These are phyloP conservation scores for Cucumis hystrix DNA, from an alignment of 306 rosid species.

Conservation along the genomic window DNA sequence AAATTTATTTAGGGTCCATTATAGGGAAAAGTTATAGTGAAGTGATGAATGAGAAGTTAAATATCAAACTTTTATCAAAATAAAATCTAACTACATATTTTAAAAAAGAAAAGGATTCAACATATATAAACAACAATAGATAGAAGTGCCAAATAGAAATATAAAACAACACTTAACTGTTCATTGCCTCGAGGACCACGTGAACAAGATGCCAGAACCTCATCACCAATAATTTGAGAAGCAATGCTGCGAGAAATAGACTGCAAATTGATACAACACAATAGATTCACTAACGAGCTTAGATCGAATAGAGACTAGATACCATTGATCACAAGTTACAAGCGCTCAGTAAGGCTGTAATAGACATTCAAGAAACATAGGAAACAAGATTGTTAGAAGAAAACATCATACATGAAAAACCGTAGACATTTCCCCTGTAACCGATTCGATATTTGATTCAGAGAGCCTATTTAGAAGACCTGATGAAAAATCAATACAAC, in stretches of 20 bases:
- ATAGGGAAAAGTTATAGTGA: not conserved
- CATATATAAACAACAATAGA: constrained; percentile 1
- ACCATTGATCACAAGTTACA: not conserved
- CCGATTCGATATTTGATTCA: constrained; percentile 9
- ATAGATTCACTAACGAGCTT: not conserved
- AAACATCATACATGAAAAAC: constrained; percentile 2
- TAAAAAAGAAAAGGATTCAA: not conserved
- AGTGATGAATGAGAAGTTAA: not conserved
- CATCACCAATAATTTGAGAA: constrained; percentile 42
- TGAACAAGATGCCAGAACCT: constrained; percentile 62
- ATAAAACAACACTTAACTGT: constrained; percentile 39
- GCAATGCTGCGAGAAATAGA: constrained; percentile 4
- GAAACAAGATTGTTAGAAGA: not conserved
- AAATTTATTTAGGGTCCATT: not conserved
- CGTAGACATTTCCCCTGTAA: constrained; percentile 1
- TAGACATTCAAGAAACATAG: too few relatives aligned
- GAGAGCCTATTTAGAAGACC: constrained; percentile 14
- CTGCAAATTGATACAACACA: constrained; percentile 2
- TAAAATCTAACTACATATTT: not conserved
- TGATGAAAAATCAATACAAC: not conserved
- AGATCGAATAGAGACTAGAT: not conserved
- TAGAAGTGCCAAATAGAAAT: not conserved
- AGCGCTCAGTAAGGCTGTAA: not conserved
- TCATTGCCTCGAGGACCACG: constrained; percentile 79
- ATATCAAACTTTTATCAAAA: not conserved